Conservation (phyloP, 2,329 filamentous ascomycete genomes). For the Aspergillus ochraceus region DNA sequence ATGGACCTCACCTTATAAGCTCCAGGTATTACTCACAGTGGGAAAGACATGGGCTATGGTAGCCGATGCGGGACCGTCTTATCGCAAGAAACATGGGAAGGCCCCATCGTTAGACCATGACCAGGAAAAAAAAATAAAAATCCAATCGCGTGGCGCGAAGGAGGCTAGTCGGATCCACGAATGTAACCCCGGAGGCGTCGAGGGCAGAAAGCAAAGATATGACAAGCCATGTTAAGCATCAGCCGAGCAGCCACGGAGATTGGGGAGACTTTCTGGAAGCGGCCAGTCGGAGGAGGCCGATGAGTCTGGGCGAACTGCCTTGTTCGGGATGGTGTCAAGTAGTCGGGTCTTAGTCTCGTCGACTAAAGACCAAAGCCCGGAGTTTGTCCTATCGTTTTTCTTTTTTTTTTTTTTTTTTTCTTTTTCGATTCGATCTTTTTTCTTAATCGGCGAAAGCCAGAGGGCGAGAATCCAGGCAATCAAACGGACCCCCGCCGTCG, state of each 20-base stretch:
- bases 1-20: conserved; percentile 24
- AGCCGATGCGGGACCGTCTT: conserved; percentile 79
- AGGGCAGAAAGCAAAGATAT: conserved; percentile 12
- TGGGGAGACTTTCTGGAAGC: conserved; percentile 13
- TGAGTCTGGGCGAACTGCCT: background rate
- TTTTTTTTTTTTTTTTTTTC: background rate
- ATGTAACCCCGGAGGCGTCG: conserved; percentile 30
- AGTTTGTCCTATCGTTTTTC: background rate
- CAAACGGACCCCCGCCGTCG: conserved; percentile 4
- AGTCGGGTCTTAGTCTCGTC: background rate
- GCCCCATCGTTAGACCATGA: conserved; percentile 11
- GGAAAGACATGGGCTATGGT: conserved; percentile 13
- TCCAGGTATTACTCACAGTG: conserved; percentile 14
- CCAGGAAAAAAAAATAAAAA: conserved; percentile 21
- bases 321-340: background rate
- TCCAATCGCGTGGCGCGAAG: conserved; percentile 6
- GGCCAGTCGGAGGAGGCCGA: conserved; percentile 8
- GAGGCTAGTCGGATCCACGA: conserved; percentile 16
- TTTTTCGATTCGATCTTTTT: background rate
- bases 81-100: conserved; percentile 50
- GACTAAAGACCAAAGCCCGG: background rate
- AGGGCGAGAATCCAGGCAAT: background rate
- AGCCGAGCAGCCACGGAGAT: conserved; percentile 10
- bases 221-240: conserved; percentile 23
- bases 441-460: background rate